These are phyloP conservation scores for Logfia minima DNA, from an alignment of 129 eudicot genomes.

Conservation along the genomic window DNA sequence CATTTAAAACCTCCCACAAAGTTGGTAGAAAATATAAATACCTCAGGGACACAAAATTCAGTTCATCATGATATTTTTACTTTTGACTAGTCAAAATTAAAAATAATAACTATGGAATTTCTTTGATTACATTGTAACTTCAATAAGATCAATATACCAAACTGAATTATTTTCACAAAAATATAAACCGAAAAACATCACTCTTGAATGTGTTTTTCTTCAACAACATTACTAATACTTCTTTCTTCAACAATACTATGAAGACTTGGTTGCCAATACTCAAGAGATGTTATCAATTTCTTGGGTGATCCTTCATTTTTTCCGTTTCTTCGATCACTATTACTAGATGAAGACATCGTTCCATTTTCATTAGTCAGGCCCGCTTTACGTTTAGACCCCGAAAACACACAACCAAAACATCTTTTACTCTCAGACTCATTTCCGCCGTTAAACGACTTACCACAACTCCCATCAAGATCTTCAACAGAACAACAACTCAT, in stretches of 20 bases:
- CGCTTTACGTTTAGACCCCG: conserved; percentile 29
- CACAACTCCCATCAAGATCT: conserved; percentile 18
- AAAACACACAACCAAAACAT: conserved; percentile 33
- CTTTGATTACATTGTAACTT: not conserved
- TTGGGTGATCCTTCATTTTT: conserved; percentile 35
- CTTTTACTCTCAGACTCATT: conserved; percentile 7
- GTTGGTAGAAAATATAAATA: not conserved
- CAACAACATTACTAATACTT: conserved; percentile 6
- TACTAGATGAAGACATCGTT: conserved; percentile 14
- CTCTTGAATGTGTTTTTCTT: conserved; percentile 10
- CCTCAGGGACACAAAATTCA: not conserved
- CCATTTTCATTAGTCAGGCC: conserved; percentile 15
- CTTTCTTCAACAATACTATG: conserved; percentile 53
- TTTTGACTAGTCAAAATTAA: not conserved
- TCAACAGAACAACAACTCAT: conserved; percentile 41
- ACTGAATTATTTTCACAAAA: not conserved
- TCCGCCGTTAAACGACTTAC: conserved; percentile 22
- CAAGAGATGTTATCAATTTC: conserved; percentile 37
- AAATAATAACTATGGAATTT: too few species aligned
- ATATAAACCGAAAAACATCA: not conserved
- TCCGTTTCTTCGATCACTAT: conserved; percentile 4
- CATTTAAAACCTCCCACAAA: not conserved
- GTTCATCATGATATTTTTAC: not conserved
- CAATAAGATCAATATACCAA: not conserved
- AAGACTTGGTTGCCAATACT: conserved; percentile 62